Conservation (phyloP, 163 green algal species). For the Volvox carteri region DNA sequence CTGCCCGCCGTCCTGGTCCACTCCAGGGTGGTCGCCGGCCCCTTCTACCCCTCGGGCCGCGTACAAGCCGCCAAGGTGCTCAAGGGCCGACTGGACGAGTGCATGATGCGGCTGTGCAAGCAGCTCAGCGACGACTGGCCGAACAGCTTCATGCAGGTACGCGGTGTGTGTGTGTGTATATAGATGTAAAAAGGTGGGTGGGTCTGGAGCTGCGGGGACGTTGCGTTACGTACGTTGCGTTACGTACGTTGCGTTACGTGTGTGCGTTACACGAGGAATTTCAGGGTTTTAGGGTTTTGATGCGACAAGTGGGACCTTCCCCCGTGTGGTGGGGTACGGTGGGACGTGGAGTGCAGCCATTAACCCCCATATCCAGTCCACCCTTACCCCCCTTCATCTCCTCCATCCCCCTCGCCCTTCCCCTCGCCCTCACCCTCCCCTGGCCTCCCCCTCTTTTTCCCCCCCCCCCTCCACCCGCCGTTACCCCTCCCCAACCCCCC, state of each 20-base stretch:
- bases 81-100: constrained; percentile 55
- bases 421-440: neutral
- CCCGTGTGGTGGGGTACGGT: too few relatives aligned
- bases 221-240: too few relatives aligned
- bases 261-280: too few relatives aligned
- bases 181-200: neutral
- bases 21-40: constrained; percentile 44
- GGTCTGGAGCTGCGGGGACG: too few relatives aligned
- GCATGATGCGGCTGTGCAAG: constrained; percentile 61
- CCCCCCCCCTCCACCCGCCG: neutral
- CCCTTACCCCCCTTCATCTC: neutral
- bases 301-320: too few relatives aligned
- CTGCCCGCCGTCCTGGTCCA: too few relatives aligned
- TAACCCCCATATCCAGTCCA: neutral
- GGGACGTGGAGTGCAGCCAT: too few relatives aligned
- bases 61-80: neutral
- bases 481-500: neutral
- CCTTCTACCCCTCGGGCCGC: constrained; percentile 52
- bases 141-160: constrained; percentile 56
- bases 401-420: neutral
- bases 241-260: too few relatives aligned
- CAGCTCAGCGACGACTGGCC: constrained; percentile 61
- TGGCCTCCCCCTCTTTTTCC: neutral
- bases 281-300: too few relatives aligned
- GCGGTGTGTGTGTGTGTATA: too few relatives aligned